Evolutionary conservation across 2,329 filamentous ascomycete species (phyloP), one percentile per base, ranked within the genome.

Genomic region (Helminthosporium solani): DNA sequence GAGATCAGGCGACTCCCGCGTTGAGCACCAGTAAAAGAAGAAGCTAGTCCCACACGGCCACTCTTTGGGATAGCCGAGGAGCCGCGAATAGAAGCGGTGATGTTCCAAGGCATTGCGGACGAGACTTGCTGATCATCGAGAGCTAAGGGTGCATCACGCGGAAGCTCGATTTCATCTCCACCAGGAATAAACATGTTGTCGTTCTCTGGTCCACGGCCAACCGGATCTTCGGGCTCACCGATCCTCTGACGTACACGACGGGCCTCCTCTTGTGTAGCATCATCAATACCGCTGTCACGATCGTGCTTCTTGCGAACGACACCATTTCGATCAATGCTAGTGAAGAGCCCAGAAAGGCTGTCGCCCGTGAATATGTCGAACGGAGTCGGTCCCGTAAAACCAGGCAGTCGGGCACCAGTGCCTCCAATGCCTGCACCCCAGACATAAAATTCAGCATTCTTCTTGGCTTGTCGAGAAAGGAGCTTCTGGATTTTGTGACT

Each of bases 101-200:
- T 71, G 53, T 87, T 87, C 85, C 85, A 88, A 9, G 85, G 85
- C 77, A 87, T 83, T n/a, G 78, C 72, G 3, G 79, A 81, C 19
- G 81, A 81, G 21, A 80, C 78, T 38, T 85, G 79, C 42, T 85
- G 80, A 47, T 95, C 87, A 3, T 82, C 81, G 42, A 94, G 78
- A 7, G 81, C 79, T 0, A 81, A 78, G 0, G 76, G 80, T 1
- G 81, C 86, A 33, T 88, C 82, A 69, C 88, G 82, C 16, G 85
- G 87, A 19, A 88, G 68, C 66, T 95, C 90, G 16, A 86, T 67
- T 7, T 79, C 79, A 52, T 75, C 60, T 8, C 60, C 63, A 15
- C 54, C 53, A n/a, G 49, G 45, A 37, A 63, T 48, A 37, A 57
- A 58, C 28, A 65, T 47, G 4, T 36, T 58, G 38, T 68, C 67